Base-by-base conservation (phyloP, 805 yeast species). In the Cyberlindnera sargentensis region DNA sequence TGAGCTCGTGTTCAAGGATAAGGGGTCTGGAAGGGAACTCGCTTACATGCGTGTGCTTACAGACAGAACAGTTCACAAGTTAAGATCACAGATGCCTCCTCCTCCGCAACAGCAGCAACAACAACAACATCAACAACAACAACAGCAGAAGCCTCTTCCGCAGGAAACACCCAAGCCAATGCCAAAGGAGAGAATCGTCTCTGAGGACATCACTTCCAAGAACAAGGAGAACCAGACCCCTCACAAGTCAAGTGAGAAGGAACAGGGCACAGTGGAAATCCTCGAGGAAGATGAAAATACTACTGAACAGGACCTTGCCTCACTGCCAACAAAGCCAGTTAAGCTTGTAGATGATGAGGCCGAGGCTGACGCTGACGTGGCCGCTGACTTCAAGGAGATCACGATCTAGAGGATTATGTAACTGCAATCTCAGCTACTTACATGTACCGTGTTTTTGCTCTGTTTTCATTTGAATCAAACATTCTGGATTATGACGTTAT, bases 1-100 rank as follows among this genome's bases (percentile, higher is more conserved):
- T 47, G 84, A 82, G 35, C 70, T 88, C 47, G 80, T 80, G n/a
- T 75, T 70, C 45, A 75, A 82, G 57, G 85, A 90, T 46, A 76
- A 73, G 48, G 72, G 68, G 28, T 64, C 78, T 8, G 69, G 73
- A 34, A 68, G 71, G 44, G 70, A 76, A 23, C 69, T 70, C 31
- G 65, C 63, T 39, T 70, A 71, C 48, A 52, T 71, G 42, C 68
- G 65, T 37, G 68, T 63, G 4, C 56, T 69, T 39, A 66, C 67
- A 37, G 58, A 52, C 36, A 67, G 69, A 53, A 51, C 58, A n/a
- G 43, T 52, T 25, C 44, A 45, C 9, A 43, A 50, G 38, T 53
- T 49, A 46, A 53, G 52, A 45, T 37, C 53, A 7, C 47, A 43
- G 26, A 39, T 42, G 35, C 46, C 44, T 24, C 39, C 48, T 35